Conservation (phyloP, 75 land plant genomes). For the Pinus taeda region DNA sequence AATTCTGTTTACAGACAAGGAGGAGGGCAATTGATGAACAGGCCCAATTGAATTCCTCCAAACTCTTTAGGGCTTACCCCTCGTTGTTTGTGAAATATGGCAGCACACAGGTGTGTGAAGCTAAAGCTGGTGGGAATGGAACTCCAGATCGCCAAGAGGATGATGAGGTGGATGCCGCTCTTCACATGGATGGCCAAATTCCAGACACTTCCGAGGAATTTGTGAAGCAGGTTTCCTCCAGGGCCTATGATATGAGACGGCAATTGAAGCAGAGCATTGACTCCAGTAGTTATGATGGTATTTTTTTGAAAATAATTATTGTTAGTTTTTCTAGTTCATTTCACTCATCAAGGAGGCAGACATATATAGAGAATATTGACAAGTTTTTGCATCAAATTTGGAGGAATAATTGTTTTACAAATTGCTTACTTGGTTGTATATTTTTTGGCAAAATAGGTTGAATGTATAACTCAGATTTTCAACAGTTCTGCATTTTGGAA, state of each 20-base stretch:
- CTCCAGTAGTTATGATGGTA: slow-evolving; percentile 85
- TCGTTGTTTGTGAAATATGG: neutral
- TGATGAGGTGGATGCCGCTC: slow-evolving; percentile 58
- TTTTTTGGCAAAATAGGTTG: too few species aligned
- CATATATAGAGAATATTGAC: too few species aligned
- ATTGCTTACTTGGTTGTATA: too few species aligned
- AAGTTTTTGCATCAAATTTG: too few species aligned
- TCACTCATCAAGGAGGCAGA: too few species aligned
- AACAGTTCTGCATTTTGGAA: too few species aligned
- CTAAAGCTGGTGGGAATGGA: slow-evolving; percentile 8
- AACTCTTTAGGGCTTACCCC: neutral
- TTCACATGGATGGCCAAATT: slow-evolving; percentile 68
- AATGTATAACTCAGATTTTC: too few species aligned
- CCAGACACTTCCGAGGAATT: slow-evolving; percentile 68
- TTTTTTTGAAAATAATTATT: too few species aligned
- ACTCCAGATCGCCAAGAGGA: slow-evolving; percentile 1
- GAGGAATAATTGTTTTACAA: too few species aligned
- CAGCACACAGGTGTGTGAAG: neutral
- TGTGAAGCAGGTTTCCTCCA: slow-evolving; percentile 72
- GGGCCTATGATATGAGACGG: slow-evolving; percentile 77
- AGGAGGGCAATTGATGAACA: neutral
- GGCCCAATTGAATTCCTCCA: neutral
- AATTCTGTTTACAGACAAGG: neutral
- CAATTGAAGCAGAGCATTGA: slow-evolving; percentile 71
- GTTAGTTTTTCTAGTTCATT: too few species aligned